phyloP scores from a whole-genome alignment of 2,329 filamentous ascomycete species.

The Fusarium nisikadoi region DNA sequence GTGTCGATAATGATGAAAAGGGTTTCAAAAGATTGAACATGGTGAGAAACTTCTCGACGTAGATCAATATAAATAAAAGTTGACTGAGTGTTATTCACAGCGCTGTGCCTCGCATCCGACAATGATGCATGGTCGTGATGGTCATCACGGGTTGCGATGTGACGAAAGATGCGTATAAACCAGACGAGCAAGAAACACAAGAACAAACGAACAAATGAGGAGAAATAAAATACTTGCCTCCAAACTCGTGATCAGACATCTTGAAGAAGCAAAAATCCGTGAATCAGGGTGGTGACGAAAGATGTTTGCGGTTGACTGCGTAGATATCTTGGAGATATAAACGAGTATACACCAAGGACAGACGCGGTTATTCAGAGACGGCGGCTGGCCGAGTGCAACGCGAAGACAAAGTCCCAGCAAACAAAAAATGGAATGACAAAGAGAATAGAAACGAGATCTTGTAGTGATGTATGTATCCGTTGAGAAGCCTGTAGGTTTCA shows the following conservation, averaged over 20 bases:
- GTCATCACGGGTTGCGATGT: constrained; percentile 3
- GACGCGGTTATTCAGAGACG: constrained; percentile 25
- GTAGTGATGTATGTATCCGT: not conserved
- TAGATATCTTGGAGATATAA: not conserved
- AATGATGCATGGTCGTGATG: constrained; percentile 30
- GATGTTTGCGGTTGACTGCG: constrained; percentile 16
- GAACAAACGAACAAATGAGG: constrained; percentile 10
- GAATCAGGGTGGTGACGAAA: constrained; percentile 1
- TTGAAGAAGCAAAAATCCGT: constrained; percentile 22
- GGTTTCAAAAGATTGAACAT: not conserved
- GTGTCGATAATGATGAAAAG: constrained; percentile 10
- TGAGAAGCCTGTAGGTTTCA: constrained; percentile 4
- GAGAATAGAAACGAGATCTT: not conserved
- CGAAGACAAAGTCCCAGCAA: constrained; percentile 6
- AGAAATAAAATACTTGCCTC: constrained; percentile 58
- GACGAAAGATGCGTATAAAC: constrained; percentile 4
- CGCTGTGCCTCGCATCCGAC: not conserved
- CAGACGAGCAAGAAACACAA: not conserved
- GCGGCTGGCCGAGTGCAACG: constrained; percentile 18
- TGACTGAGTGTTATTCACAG: not conserved
- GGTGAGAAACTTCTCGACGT: not conserved
- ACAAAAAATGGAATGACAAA: not conserved
- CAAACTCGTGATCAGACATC: constrained; percentile 76
- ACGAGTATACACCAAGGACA: constrained; percentile 29
- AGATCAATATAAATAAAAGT: constrained; percentile 13